phyloP scores from a whole-genome alignment of 352 stramenopile genomes.

The Phytophthora colocasiae region DNA sequence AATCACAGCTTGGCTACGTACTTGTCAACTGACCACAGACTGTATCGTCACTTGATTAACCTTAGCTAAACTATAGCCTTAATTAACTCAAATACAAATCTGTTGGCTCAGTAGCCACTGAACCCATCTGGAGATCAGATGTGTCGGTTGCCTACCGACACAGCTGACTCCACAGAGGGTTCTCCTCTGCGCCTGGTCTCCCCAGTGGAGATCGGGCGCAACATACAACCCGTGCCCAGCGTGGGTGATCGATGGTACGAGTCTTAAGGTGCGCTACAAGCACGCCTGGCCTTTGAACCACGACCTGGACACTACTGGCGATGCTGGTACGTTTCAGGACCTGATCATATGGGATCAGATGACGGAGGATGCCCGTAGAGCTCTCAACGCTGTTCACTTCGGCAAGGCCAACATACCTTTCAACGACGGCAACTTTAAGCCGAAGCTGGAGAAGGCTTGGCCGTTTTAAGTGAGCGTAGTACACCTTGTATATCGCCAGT shows the following conservation, averaged over 20 bases:
- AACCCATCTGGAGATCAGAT: too few species aligned
- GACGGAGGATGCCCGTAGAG: neutral
- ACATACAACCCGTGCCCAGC: constrained; percentile 5
- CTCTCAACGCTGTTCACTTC: constrained; percentile 4
- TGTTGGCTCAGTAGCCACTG: too few species aligned
- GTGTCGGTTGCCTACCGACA: too few species aligned
- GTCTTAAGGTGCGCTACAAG: constrained; percentile 9
- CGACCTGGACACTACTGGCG: constrained; percentile 6
- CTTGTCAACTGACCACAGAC: too few species aligned
- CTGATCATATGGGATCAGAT: constrained; percentile 15
- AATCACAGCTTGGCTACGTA: too few species aligned
- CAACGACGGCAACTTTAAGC: constrained; percentile 6
- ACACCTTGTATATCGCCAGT: constrained; percentile 6
- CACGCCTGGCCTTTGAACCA: constrained; percentile 1
- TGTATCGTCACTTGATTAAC: too few species aligned
- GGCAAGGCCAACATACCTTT: constrained; percentile 6
- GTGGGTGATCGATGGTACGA: constrained; percentile 3
- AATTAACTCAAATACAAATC: too few species aligned
- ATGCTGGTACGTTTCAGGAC: constrained; percentile 10
- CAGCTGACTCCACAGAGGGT: too few species aligned
- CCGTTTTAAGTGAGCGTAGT: neutral
- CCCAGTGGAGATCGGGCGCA: too few species aligned
- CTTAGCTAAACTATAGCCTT: too few species aligned
- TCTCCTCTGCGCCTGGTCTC: too few species aligned
- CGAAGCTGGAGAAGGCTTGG: constrained; percentile 5